A percentile compares a stretch with the other conserved stretches of the same genome.
These are phyloP conservation scores for Aristolochia contorta DNA, from an alignment of 164 flowering plant genomes.

Conservation along the genomic window DNA sequence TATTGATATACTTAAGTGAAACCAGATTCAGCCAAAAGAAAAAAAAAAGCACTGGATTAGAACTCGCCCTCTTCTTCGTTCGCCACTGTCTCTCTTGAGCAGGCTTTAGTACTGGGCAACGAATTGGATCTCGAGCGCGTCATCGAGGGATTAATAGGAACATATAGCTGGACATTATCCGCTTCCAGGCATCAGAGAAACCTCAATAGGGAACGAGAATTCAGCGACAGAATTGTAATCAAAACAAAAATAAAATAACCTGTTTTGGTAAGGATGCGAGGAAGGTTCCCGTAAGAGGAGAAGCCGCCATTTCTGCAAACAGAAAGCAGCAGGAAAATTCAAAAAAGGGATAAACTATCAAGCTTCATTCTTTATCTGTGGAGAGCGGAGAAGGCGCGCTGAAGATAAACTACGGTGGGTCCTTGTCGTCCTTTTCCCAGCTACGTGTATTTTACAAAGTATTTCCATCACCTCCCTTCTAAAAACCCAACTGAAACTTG, in stretches of 20 bases:
- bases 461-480: too few species aligned
- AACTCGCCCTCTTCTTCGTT: neutral
- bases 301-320: constrained; percentile 1
- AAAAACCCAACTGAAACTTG: too few species aligned
- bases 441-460: too few species aligned
- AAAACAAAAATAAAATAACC: neutral
- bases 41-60: neutral
- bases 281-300: neutral
- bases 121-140: neutral
- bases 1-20: too few species aligned
- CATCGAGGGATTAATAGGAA: neutral
- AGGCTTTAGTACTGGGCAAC: neutral
- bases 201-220: neutral
- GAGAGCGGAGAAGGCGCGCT: too few species aligned
- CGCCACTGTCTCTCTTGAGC: neutral
- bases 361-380: too few species aligned
- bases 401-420: too few species aligned
- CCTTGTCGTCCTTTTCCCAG: too few species aligned
- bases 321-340: neutral
- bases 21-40: too few species aligned
- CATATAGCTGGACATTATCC: neutral
- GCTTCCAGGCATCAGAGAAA: neutral
- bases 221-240: neutral
- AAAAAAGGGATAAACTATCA: neutral
- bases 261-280: neutral